Base-by-base conservation (phyloP, 2,329 filamentous ascomycete genomes). In the Hypocreales sp. region DNA sequence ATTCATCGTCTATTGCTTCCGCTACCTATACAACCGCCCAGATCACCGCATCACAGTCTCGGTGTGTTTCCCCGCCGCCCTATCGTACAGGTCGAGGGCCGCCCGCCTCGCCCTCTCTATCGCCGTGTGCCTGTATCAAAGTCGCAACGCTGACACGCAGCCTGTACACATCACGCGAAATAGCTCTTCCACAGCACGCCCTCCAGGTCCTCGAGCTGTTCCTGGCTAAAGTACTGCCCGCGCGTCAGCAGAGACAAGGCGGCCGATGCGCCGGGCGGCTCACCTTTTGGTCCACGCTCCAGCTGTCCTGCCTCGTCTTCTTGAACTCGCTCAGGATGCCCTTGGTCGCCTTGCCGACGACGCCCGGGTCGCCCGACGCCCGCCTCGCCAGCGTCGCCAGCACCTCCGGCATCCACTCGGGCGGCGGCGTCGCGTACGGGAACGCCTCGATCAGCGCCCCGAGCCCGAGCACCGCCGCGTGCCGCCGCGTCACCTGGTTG, bases 181-280 rank as follows among this genome's bases (percentile, higher is more conserved):
- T 98, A 98, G 53, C 87, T 95, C 75, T 98, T 98, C 90, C 90
- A 98, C 28, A 98, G 61, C 25, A 98, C 92, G 28, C 90, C 90
- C 44, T 94, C 86, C 32, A 98, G 54, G 47, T 95, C 87, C 51
- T 95, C 90, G 8, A 98, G 61, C 46, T 98, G 87, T 41, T 95
- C 90, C 17, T 78, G 60, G 15, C 84, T 84, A 48, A 98, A 98
- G 33, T 83, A 71, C 70, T 79, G 36, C 11, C 1, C 19, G 15
- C 19, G 10, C 6, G 23, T 24, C 33, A 27, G 20, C 25, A n/a
- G n/a, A n/a, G n/a, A n/a, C n/a, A n/a, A n/a, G n/a, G n/a, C n/a
- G n/a, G n/a, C n/a, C n/a, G n/a, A n/a, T n/a, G n/a, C n/a, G n/a
- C n/a, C n/a, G n/a, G n/a, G n/a, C n/a, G n/a, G n/a, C 72, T 53